Percentiles rank a stretch among this genome's conserved stretches.
Evolutionary conservation across 768 basidiomycete species (phyloP).

Genomic region (Rossbeevera mucosa): DNA sequence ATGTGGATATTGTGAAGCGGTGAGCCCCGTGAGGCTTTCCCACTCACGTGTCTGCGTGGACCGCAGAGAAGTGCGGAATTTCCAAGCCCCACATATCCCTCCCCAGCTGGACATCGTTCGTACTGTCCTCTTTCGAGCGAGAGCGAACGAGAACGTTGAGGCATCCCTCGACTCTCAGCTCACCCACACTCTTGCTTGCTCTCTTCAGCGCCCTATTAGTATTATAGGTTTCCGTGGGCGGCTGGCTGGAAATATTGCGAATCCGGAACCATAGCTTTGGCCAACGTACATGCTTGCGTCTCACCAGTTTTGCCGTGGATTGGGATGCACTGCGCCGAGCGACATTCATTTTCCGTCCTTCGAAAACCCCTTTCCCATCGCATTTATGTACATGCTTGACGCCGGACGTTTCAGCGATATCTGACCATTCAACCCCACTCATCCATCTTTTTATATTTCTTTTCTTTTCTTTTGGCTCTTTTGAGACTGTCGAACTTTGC

Average conservation of each 20-base stretch:
- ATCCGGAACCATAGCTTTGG: background rate
- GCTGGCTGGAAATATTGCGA: background rate
- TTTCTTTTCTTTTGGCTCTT: background rate
- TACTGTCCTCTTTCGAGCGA: background rate
- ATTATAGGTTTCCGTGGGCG: background rate
- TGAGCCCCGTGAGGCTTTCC: constrained; percentile 4
- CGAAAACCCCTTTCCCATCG: background rate
- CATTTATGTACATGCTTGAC: constrained; percentile 8
- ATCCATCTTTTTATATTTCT: background rate
- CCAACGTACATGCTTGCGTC: background rate
- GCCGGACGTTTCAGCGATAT: background rate
- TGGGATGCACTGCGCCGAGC: background rate
- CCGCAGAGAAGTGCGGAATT: constrained; percentile 7
- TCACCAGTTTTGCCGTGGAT: background rate
- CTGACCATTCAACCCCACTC: background rate
- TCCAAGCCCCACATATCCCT: constrained; percentile 4
- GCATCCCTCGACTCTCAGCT: background rate
- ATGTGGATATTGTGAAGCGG: constrained; percentile 22
- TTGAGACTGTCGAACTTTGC: background rate
- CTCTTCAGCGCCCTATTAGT: background rate
- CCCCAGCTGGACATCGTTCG: constrained; percentile 1
- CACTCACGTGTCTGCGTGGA: background rate
- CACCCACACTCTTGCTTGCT: background rate
- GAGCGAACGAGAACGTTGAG: background rate
- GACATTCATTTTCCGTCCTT: background rate